Base-by-base conservation (phyloP, 306 rosid genomes). In the Malus sylvestris region DNA sequence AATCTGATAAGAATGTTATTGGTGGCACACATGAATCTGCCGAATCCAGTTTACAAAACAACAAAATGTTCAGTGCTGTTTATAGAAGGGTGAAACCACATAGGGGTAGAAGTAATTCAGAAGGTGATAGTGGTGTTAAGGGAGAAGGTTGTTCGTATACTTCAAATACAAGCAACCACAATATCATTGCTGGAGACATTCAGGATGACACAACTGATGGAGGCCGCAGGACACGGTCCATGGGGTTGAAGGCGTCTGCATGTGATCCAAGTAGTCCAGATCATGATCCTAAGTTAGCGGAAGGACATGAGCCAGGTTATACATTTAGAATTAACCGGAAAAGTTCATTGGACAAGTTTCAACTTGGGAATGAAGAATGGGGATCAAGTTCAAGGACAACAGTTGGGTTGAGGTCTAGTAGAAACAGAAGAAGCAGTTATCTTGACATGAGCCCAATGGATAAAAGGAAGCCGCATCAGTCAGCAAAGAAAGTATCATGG, bases 341-440 rank as follows among this genome's bases (percentile, higher is more conserved):
- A 73, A 77, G 81, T 76, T 78, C 85, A 44, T 77, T 42, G 38
- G 80, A 65, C 59, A 85, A 84, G 77, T 86, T 82, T 80, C 92
- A 84, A 60, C 67, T 81, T 72, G 74, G 72, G 6, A 79, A 78
- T 77, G 97, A 88, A 83, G 93, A 88, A 66, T 79, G 75, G 86
- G 96, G 91, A 76, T 86, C 93, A 62, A 82, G 85, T 82, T 93
- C 97, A 78, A 91, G 88, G 74, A 78, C 77, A 74, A 85, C 91
- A 71, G 93, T 90, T n/a, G 92, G 97, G 72, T 85, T 90, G 87
- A 91, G 99, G 80, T 92, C 99, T 27, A 85, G 90, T 70, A 87
- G 98, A 85, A 96, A 68, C 78, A 87, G 98, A 75, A 91, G 91
- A 81, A 82, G 84, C 73, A 89, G 80, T 83, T 79, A 72, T 79